Base-by-base conservation (phyloP, 176 grass and related monocot genomes). In the Oryza coarctata region DNA sequence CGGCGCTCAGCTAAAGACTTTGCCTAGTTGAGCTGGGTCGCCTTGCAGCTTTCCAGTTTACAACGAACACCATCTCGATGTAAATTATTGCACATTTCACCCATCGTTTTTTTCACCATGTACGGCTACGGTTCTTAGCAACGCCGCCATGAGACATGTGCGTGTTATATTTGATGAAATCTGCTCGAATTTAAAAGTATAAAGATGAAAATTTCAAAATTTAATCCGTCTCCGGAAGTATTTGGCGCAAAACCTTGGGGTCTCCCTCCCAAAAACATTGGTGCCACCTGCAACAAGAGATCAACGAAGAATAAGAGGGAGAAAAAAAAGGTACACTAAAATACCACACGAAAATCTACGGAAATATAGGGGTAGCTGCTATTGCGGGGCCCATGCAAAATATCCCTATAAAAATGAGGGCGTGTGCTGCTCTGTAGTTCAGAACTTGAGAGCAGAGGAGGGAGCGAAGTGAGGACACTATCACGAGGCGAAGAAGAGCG, bases 391-490 rank as follows among this genome's bases (percentile, higher is more conserved):
- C 74, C 39, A 49, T 65, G 20, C n/a, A 9, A 43, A 47, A 14
- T 2, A 10, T 3, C 18, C 44, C 38, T 85, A 85, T 85, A 85
- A 79, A 78, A 50, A 60, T 11, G 55, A 60, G 22, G 55, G 0
- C 30, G 30, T 15, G 18, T 5, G 39, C 13, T 55, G 50, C 20
- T 55, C 20, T 2, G 18, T 55, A 55, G 50, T 12, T 12, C 40
- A 43, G 10, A 43, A 27, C 70, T 4, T 9, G 6, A 12, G 58
- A 1, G 6, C 45, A n/a, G 11, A 38, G 33, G 17, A 18, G 18
- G 22, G 25, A 9, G 35, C 14, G 17, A 47, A 47, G 49, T 27
- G 18, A 33, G 32, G 11, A 45, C 28, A 20, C 76, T 41, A 47
- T 43, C 30, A 22, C 27, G 8, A 60, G 73, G 47, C 28, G 76